Conservation (phyloP, 2,329 filamentous ascomycete genomes). For the Aspergillus fumigatiaffinis region DNA sequence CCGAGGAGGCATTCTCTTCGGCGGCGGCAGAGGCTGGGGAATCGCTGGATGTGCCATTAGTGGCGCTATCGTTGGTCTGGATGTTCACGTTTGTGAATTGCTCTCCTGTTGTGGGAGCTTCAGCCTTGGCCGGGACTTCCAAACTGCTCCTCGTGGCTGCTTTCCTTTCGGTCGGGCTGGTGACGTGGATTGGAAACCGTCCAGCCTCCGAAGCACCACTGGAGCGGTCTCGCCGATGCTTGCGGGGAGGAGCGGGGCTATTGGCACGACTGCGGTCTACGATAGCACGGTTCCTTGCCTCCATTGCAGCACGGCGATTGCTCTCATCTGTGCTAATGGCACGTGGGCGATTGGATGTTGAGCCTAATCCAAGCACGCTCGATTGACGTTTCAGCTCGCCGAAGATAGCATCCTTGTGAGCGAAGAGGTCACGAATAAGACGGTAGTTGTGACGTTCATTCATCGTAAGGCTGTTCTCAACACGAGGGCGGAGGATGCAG, state of each 20-base stretch:
- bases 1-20: conserved; percentile 23
- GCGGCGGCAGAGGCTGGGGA: conserved; percentile 22
- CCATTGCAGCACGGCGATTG: conserved; percentile 88
- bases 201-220: conserved; percentile 67
- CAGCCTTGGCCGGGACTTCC: conserved; percentile 68
- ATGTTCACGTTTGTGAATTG: conserved; percentile 24
- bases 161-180: conserved; percentile 51
- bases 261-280: conserved; percentile 67
- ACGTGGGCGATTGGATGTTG: conserved; percentile 63
- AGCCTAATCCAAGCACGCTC: conserved; percentile 43
- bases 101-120: conserved; percentile 39
- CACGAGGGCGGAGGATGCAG: conserved; percentile 81
- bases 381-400: conserved; percentile 80
- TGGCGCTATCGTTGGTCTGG: conserved; percentile 24
- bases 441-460: conserved; percentile 92
- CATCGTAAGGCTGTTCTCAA: conserved; percentile 86
- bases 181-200: conserved; percentile 77
- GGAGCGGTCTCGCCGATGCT: conserved; percentile 77
- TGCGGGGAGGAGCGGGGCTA: conserved; percentile 55
- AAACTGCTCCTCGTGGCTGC: conserved; percentile 63
- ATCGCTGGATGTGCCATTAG: conserved; percentile 43
- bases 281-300: conserved; percentile 82
- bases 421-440: conserved; percentile 84
- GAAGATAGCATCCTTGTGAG: conserved; percentile 93
- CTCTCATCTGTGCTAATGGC: conserved; percentile 95